A percentile compares a stretch with the other conserved stretches of the same genome.
Conservation (phyloP, 225 moss, liverwort and hornwort species). For the Pseudoscleropodium purum region DNA sequence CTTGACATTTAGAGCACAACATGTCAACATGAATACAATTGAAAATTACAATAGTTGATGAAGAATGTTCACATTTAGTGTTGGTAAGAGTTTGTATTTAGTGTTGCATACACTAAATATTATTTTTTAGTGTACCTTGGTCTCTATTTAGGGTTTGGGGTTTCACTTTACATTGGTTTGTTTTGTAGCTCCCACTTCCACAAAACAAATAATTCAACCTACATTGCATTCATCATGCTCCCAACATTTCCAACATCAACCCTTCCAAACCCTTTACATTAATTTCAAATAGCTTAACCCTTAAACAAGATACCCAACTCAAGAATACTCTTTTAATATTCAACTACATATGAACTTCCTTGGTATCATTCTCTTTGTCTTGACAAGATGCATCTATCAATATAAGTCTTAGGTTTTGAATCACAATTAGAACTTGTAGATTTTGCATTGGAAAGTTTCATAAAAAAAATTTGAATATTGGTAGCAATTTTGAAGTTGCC, state of each 20-base stretch:
- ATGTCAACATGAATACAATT: too few relatives aligned
- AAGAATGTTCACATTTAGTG: neutral
- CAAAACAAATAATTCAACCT: fast-evolving
- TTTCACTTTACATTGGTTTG: neutral
- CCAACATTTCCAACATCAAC: neutral
- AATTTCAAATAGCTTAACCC: neutral
- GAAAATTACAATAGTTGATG: neutral
- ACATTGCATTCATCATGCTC: neutral
- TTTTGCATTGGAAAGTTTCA: neutral
- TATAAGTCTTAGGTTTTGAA: neutral
- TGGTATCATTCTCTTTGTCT: neutral
- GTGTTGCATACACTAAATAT: neutral
- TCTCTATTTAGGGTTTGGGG: neutral
- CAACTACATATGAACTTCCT: neutral
- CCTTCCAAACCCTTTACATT: fast-evolving
- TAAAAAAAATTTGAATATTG: neutral
- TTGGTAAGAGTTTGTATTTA: neutral
- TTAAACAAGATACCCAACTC: too few relatives aligned
- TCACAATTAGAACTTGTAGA: neutral
- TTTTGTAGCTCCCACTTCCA: too few relatives aligned
- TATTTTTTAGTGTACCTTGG: neutral
- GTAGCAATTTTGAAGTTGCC: neutral
- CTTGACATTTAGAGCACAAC: too few relatives aligned
- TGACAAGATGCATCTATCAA: neutral
- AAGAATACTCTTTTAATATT: neutral